Evolutionary conservation across 2,329 filamentous ascomycete species (phyloP).

Genomic region (Sarocladium kiliense): DNA sequence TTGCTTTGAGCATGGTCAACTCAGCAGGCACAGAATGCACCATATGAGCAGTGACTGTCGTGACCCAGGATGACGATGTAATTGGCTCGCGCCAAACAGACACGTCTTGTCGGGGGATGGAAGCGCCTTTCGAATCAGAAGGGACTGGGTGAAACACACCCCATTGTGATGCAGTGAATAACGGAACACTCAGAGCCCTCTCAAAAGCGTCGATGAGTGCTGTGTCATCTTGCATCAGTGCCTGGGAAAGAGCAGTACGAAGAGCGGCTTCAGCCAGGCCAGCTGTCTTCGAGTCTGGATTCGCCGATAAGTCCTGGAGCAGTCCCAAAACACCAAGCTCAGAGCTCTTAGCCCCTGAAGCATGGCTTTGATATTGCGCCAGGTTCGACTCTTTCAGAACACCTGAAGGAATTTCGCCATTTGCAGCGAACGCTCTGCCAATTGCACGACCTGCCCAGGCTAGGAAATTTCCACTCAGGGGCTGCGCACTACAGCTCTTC

Average conservation of each 20-base stretch:
- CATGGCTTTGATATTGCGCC: constrained; percentile 41
- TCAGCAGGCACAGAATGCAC: constrained; percentile 45
- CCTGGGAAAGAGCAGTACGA: constrained; percentile 51
- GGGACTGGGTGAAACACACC: constrained; percentile 47
- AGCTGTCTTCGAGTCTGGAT: constrained; percentile 48
- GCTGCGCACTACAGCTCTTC: constrained; percentile 65
- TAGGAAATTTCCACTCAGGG: constrained; percentile 63
- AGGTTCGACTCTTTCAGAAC: constrained; percentile 57
- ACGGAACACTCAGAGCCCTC: constrained; percentile 43
- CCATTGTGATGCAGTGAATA: constrained; percentile 54
- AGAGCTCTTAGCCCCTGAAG: constrained; percentile 44
- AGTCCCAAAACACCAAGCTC: constrained; percentile 58
- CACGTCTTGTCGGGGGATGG: constrained; percentile 13
- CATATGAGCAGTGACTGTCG: constrained; percentile 56
- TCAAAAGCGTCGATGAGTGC: constrained; percentile 45
- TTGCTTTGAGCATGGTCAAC: constrained; percentile 63
- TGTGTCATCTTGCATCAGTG: constrained; percentile 40
- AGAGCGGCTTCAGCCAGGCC: constrained; percentile 58
- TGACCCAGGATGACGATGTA: constrained; percentile 52
- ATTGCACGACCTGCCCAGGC: constrained; percentile 83
- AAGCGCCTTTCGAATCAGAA: constrained; percentile 35
- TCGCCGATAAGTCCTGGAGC: constrained; percentile 57
- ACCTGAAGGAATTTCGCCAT: constrained; percentile 59
- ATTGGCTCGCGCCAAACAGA: constrained; percentile 32
- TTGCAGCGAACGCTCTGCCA: constrained; percentile 76